Evolutionary conservation across 2,329 filamentous ascomycete genomes (phyloP).

Genomic region (Knoxdaviesia proteae): DNA sequence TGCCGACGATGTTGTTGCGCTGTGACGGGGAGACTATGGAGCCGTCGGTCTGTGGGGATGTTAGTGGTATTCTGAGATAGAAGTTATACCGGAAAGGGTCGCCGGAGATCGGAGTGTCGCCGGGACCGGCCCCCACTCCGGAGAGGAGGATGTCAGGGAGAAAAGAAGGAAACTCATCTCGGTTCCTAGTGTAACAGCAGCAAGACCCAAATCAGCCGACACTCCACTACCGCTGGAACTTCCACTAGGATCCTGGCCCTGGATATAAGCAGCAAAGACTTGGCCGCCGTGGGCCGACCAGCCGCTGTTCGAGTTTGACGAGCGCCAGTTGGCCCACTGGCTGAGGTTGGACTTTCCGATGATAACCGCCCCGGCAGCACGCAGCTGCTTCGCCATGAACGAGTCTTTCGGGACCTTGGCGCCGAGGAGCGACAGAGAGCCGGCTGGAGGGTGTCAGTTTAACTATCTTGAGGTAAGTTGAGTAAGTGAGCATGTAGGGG

Average conservation of each 20-base stretch:
- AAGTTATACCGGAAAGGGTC: no score
- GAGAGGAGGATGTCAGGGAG: no score
- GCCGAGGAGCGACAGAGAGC: slow-evolving; percentile 35
- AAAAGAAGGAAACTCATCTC: slow-evolving; percentile 26
- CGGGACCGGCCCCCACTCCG: no score
- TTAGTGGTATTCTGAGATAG: slow-evolving; percentile 9
- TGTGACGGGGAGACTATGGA: slow-evolving; percentile 36
- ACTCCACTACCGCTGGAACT: slow-evolving; percentile 42
- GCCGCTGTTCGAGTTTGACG: slow-evolving; percentile 33
- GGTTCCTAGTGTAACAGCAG: slow-evolving; percentile 35
- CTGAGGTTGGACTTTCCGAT: slow-evolving; percentile 42
- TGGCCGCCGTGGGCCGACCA: slow-evolving; percentile 46
- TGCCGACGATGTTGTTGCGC: slow-evolving; percentile 41
- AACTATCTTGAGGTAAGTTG: neutral
- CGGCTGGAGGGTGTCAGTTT: slow-evolving; percentile 13
- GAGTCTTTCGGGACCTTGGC: slow-evolving; percentile 32
- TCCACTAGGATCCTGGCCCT: slow-evolving; percentile 37
- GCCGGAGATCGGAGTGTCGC: no score
- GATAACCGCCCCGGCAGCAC: slow-evolving; percentile 37
- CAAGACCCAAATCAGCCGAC: slow-evolving; percentile 34
- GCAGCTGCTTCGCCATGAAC: slow-evolving; percentile 34
- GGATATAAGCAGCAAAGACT: slow-evolving; percentile 36
- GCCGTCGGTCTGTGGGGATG: slow-evolving; percentile 39
- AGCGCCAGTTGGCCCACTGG: slow-evolving; percentile 42
- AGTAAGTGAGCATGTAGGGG: neutral